Base-by-base conservation (phyloP, 805 yeast genomes). In the Starmera amethionina region DNA sequence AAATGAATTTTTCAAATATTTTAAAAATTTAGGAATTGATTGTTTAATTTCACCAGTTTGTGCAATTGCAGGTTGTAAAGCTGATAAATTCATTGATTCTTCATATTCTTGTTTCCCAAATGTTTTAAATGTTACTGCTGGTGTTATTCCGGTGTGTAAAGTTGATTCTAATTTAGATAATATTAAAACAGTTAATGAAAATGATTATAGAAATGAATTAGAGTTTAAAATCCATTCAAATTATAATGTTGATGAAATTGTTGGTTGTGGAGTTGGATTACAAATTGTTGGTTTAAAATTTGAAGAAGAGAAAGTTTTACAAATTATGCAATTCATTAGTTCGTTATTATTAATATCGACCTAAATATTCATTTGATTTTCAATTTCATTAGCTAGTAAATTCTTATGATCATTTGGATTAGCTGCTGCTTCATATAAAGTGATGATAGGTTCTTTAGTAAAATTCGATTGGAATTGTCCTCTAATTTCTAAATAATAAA, bases 361-460 rank as follows among this genome's bases (percentile, higher is more conserved):
- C 14, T 27, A 15, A 34, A 34, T 25, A 15, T 14, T 22, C 25
- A 13, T 14, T 27, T 36, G 39, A 36, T 47, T 46, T 2, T 48
- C 45, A 16, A 40, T 41, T 30, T 50, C 52, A 19, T 50, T 45
- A 3, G 43, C 41, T 8, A 53, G 14, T 27, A 51, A 13, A 35
- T 60, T 68, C 48, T 71, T 77, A 58, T 90, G 97, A 56, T 89
- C 97, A 1, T 81, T 76, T 0, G 96, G 96, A 56, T 89, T 89
- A 3, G 97, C 93, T 0, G 96, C 94, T 41, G 88, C 75, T 60
- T 90, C 97, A 58, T 89, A 90, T 16, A 84, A 54, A 0, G 95
- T 70, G 13, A 82, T 69, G 14, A 86, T 75, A 0, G 96, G 95
- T 34, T 82, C 85, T 45, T 71, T 72, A 29, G 65, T 57, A 38